Evolutionary conservation across 768 basidiomycete species (phyloP).

Genomic region (Calocybe cyanea): DNA sequence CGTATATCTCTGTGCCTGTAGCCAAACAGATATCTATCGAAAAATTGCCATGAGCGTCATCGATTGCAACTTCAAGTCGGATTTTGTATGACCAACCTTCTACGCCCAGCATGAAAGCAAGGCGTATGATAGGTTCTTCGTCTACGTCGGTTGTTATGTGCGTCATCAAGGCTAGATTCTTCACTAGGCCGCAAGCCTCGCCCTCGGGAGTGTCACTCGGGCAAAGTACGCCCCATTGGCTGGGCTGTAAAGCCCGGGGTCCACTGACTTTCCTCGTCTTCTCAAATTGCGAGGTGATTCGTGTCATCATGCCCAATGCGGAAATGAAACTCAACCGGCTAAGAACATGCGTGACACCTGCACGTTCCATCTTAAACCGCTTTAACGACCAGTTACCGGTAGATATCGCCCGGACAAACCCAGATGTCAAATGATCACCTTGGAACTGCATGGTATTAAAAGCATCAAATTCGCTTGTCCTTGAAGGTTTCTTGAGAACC

Average conservation of each 20-base stretch:
- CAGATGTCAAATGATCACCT: conserved; percentile 93
- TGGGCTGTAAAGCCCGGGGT: conserved; percentile 93
- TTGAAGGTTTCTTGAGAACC: conserved; percentile 91
- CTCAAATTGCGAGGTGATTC: conserved; percentile 97
- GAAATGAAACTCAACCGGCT: conserved; percentile 95
- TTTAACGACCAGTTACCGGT: conserved; percentile 99
- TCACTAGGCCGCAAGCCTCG: conserved; percentile 97
- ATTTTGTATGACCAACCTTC: conserved; percentile 58
- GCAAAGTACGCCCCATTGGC: conserved; percentile 99
- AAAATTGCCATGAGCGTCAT: conserved; percentile 1
- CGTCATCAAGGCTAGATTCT: conserved; percentile 98
- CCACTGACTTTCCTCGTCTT: conserved; percentile 99
- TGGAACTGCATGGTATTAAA: conserved; percentile 93
- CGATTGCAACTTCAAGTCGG: neutral
- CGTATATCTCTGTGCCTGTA: conserved; percentile 95
- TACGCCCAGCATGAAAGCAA: conserved; percentile 94
- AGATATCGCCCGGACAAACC: conserved; percentile 95
- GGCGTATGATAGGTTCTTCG: conserved; percentile 85
- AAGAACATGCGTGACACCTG: conserved; percentile 96
- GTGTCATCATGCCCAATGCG: conserved; percentile 99
- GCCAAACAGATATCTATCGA: conserved; percentile 77
- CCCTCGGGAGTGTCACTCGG: conserved; percentile 99
- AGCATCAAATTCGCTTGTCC: conserved; percentile 93
- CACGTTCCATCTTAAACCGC: conserved; percentile 99
- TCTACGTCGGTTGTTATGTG: conserved; percentile 99